Evolutionary conservation across 352 stramenopile genomes (phyloP).

Genomic region (Saprolegnia diclina): DNA sequence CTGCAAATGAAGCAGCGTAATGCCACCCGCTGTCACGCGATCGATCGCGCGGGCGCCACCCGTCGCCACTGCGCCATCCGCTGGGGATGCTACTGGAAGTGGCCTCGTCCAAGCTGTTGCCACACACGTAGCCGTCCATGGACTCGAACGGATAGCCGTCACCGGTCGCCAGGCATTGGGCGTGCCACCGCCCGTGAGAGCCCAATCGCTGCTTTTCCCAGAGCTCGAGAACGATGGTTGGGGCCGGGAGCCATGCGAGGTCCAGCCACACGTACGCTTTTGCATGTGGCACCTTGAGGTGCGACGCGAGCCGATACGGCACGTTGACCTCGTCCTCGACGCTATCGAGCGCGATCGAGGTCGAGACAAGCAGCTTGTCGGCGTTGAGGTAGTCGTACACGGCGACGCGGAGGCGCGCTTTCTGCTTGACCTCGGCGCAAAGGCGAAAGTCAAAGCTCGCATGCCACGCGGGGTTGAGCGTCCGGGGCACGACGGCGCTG

Average conservation of each 20-base stretch:
- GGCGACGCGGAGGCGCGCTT: not conserved
- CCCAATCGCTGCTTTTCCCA: not conserved
- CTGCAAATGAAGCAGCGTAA: too few relatives aligned
- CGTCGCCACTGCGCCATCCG: not conserved
- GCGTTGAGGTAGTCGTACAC: constrained; percentile 3
- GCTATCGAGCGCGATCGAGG: not conserved
- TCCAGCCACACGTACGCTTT: not conserved
- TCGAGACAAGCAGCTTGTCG: constrained; percentile 1
- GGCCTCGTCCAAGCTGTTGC: not conserved
- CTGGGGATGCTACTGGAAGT: not conserved
- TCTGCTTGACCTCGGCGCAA: not conserved
- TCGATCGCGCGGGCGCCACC: not conserved
- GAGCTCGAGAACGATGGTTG: not conserved
- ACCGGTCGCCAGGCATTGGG: too few relatives aligned
- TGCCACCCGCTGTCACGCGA: too few relatives aligned
- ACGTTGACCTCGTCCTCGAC: not conserved
- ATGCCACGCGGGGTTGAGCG: not conserved
- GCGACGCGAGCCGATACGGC: not conserved
- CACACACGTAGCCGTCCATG: not conserved
- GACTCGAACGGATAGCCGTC: not conserved
- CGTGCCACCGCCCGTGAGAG: not conserved
- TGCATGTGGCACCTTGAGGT: not conserved
- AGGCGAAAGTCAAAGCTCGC: not conserved
- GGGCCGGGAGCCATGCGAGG: not conserved
- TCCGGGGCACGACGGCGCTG: not conserved